A percentile compares a stretch with the other conserved stretches of the same genome.
phyloP scores from a whole-genome alignment of 441 rosid species.

The Adansonia rubrostipa region DNA sequence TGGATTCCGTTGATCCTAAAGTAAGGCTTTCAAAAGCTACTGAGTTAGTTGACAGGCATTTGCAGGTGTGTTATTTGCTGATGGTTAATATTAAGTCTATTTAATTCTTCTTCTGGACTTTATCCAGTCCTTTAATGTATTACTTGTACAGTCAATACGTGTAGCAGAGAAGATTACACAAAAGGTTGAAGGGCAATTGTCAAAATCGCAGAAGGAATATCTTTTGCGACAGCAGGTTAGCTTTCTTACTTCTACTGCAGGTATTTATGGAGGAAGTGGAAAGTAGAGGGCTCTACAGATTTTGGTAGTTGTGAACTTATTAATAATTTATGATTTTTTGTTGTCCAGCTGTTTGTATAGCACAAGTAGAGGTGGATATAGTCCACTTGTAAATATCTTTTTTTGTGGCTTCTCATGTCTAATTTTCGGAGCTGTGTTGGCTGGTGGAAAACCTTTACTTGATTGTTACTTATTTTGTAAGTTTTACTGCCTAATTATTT shows the following conservation, averaged over 20 bases:
- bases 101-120: conserved; percentile 33
- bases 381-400: not conserved
- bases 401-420: conserved; percentile 15
- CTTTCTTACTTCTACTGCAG: conserved; percentile 3
- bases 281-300: not conserved
- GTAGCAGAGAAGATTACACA: conserved; percentile 99
- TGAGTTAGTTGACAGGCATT: conserved; percentile 96
- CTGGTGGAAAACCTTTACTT: not conserved
- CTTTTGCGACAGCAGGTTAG: conserved; percentile 98
- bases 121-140: conserved; percentile 32
- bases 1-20: conserved; percentile 95
- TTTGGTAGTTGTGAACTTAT: conserved; percentile 5
- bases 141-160: conserved; percentile 87
- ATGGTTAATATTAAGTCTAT: conserved; percentile 28
- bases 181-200: conserved; percentile 98
- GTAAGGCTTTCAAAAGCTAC: conserved; percentile 91
- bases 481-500: conserved; percentile 23
- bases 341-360: conserved; percentile 17
- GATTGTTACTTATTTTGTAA: conserved; percentile 15
- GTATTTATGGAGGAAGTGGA: not conserved
- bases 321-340: conserved; percentile 10
- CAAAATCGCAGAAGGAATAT: conserved; percentile 95
- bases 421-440: not conserved
- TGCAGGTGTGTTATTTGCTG: conserved; percentile 64
- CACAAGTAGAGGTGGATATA: conserved; percentile 3